Percentiles rank a stretch among this genome's conserved stretches.
These are phyloP conservation scores for Talaromyces pinophilus DNA, from an alignment of 2,329 filamentous ascomycete species.

Conservation along the genomic window DNA sequence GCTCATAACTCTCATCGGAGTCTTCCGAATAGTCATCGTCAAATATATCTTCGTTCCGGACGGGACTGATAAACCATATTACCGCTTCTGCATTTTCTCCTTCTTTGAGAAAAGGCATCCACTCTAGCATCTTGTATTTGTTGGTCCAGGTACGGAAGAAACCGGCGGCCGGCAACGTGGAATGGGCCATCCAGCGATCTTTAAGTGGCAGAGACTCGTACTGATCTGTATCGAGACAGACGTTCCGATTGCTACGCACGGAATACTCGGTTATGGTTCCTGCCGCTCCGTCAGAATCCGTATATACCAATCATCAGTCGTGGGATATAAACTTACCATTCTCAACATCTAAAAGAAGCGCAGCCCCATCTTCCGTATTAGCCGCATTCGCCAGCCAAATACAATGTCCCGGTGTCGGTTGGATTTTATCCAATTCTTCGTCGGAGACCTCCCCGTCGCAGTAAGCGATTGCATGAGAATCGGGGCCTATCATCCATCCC, in stretches of 20 bases:
- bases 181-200: constrained; percentile 22
- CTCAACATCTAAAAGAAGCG: constrained; percentile 13
- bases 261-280: constrained; percentile 18
- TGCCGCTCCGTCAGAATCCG: no score
- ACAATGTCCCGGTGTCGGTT: constrained; percentile 21
- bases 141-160: constrained; percentile 15
- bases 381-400: constrained; percentile 17
- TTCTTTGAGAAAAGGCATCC: constrained; percentile 19
- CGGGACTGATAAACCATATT: constrained; percentile 4
- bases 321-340: not conserved
- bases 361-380: constrained; percentile 1
- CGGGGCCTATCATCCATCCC: constrained; percentile 19
- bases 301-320: no score
- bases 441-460: constrained; percentile 18
- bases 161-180: not conserved
- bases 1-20: constrained; percentile 21
- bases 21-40: constrained; percentile 7
- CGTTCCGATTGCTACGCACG: constrained; percentile 1
- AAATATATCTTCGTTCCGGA: not conserved
- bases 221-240: constrained; percentile 8
- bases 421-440: constrained; percentile 15
- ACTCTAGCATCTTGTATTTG: constrained; percentile 14
- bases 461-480: constrained; percentile 15
- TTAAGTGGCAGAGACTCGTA: constrained; percentile 16
- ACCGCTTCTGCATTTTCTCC: not conserved